Conservation (phyloP, 352 stramenopile genomes). For the Pythium angustatum region DNA sequence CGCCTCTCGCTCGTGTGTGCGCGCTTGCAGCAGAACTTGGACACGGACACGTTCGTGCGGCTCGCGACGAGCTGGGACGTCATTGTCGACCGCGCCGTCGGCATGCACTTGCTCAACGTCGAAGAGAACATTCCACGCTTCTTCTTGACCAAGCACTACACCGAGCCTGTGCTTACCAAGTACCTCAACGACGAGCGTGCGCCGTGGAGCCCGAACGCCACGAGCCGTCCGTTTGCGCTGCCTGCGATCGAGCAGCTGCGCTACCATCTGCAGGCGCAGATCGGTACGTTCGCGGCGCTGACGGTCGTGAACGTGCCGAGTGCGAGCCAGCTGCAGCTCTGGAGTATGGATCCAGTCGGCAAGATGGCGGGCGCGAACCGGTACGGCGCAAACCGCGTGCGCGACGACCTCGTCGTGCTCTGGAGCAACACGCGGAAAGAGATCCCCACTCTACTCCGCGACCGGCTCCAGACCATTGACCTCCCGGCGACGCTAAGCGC, state of each 20-base stretch:
- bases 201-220: background rate
- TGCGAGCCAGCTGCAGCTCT: background rate
- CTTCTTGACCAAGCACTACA: background rate
- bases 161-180: background rate
- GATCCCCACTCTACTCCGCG: background rate
- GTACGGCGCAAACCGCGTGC: background rate
- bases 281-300: background rate
- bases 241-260: background rate
- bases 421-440: background rate
- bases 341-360: background rate
- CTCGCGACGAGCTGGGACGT: background rate
- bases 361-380: background rate
- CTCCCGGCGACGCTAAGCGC: background rate
- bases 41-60: background rate
- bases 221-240: background rate
- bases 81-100: background rate
- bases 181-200: background rate
- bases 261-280: background rate
- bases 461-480: background rate
- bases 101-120: background rate
- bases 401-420: background rate
- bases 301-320: background rate
- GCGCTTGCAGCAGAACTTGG: background rate
- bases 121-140: background rate
- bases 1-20: conserved; percentile 2